These are phyloP conservation scores for Glebionis coronaria DNA, from an alignment of 129 eudicot genomes.

Conservation along the genomic window DNA sequence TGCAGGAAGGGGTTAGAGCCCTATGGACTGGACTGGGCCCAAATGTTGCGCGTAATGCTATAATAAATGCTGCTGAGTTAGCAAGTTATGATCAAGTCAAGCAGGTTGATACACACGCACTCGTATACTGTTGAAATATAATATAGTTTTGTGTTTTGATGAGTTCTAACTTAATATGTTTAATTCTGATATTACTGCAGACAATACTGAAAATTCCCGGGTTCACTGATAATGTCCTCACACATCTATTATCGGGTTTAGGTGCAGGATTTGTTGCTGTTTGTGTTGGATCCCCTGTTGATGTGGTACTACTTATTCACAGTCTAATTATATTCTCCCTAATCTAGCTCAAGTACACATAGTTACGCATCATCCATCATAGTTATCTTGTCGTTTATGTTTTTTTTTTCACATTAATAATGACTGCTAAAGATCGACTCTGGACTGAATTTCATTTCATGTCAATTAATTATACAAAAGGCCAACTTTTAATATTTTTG, in stretches of 20 bases:
- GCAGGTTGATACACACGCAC: slow-evolving; percentile 41
- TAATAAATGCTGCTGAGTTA: slow-evolving; percentile 91
- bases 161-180: not conserved
- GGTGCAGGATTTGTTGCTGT: slow-evolving; percentile 99
- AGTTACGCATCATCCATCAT: not conserved
- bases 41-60: slow-evolving; percentile 86
- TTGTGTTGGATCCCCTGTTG: slow-evolving; percentile 97
- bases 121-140: not conserved
- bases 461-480: too few species aligned
- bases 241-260: slow-evolving; percentile 84
- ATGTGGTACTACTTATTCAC: slow-evolving; percentile 54
- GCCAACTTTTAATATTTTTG: too few species aligned
- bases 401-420: not conserved
- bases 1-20: slow-evolving; percentile 71
- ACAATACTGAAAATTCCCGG: slow-evolving; percentile 90
- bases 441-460: too few species aligned
- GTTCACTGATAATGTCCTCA: slow-evolving; percentile 79
- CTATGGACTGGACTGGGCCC: slow-evolving; percentile 97
- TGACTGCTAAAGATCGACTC: not conserved
- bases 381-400: too few species aligned
- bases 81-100: slow-evolving; percentile 99
- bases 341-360: not conserved
- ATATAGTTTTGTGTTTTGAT: not conserved
- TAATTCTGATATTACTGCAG: slow-evolving; percentile 38
- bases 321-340: not conserved